A percentile compares a stretch with the other conserved stretches of the same genome.
Conservation (phyloP, 2,329 filamentous ascomycete genomes). For the Penicillium sp. region DNA sequence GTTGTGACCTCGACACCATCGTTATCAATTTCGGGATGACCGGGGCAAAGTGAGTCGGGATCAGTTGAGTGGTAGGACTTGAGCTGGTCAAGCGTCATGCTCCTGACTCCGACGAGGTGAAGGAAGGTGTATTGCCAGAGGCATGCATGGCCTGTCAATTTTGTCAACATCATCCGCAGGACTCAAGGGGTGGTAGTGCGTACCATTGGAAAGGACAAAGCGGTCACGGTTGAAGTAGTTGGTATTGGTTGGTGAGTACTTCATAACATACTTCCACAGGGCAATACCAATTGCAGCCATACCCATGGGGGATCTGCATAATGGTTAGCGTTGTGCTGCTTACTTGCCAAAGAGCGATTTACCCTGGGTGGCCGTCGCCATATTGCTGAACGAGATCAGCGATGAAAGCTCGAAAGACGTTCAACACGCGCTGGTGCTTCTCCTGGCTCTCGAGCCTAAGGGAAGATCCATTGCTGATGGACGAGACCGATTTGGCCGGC, state of each 20-base stretch:
- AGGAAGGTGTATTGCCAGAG: constrained; percentile 61
- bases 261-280: constrained; percentile 67
- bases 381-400: constrained; percentile 71
- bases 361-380: constrained; percentile 69
- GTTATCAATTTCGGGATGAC: constrained; percentile 42
- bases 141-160: constrained; percentile 54
- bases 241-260: constrained; percentile 61
- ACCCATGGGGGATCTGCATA: constrained; percentile 58
- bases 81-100: constrained; percentile 62
- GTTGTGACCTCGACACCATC: constrained; percentile 61
- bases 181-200: background rate
- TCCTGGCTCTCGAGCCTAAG: constrained; percentile 17
- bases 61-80: constrained; percentile 59
- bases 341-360: constrained; percentile 23
- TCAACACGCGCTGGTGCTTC: constrained; percentile 55
- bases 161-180: background rate
- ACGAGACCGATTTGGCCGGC: constrained; percentile 15
- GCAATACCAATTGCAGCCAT: constrained; percentile 63
- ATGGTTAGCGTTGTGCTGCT: background rate
- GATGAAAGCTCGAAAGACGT: constrained; percentile 64
- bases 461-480: constrained; percentile 7
- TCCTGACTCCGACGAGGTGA: constrained; percentile 59
- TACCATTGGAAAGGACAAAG: constrained; percentile 66
- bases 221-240: constrained; percentile 66
- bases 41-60: constrained; percentile 58